Conservation (phyloP, 768 basidiomycete genomes). For the Chiua virens region DNA sequence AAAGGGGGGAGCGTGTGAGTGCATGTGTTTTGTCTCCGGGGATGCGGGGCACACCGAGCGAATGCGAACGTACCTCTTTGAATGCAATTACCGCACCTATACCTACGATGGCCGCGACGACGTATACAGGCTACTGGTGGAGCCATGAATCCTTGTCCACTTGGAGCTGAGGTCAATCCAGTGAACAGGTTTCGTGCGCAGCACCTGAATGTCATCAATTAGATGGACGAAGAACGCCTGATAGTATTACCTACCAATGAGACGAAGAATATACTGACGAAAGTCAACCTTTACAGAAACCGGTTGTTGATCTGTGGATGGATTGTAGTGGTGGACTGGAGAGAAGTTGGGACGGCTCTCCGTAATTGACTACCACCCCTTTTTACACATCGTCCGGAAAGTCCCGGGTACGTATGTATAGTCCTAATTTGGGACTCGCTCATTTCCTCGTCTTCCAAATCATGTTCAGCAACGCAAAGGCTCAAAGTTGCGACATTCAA, state of each 20-base stretch:
- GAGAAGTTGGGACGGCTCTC: slow-evolving; percentile 3
- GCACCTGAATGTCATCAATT: not conserved
- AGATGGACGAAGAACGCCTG: not conserved
- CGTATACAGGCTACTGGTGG: slow-evolving; percentile 44
- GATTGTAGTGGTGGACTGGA: slow-evolving; percentile 1
- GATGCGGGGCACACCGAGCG: not conserved
- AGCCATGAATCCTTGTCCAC: slow-evolving; percentile 19
- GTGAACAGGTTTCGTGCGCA: slow-evolving; percentile 13
- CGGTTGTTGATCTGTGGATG: not conserved
- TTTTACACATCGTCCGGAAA: not conserved
- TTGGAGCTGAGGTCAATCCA: slow-evolving; percentile 3
- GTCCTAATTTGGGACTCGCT: too few species aligned
- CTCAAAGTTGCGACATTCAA: too few species aligned
- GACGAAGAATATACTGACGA: not conserved
- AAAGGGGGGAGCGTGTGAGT: slow-evolving; percentile 16
- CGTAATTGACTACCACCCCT: slow-evolving; percentile 17
- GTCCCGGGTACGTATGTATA: too few species aligned
- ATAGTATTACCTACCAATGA: slow-evolving; percentile 3
- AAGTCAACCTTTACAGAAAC: not conserved
- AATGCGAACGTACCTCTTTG: slow-evolving; percentile 48
- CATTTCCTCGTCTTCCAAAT: too few species aligned
- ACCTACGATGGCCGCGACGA: slow-evolving; percentile 49
- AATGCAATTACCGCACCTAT: slow-evolving; percentile 54
- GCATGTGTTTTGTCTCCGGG: slow-evolving; percentile 12
- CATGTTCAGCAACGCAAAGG: too few species aligned